These are phyloP conservation scores for Pyropia haitanensis DNA, from an alignment of 23 red algal species.

Conservation along the genomic window DNA sequence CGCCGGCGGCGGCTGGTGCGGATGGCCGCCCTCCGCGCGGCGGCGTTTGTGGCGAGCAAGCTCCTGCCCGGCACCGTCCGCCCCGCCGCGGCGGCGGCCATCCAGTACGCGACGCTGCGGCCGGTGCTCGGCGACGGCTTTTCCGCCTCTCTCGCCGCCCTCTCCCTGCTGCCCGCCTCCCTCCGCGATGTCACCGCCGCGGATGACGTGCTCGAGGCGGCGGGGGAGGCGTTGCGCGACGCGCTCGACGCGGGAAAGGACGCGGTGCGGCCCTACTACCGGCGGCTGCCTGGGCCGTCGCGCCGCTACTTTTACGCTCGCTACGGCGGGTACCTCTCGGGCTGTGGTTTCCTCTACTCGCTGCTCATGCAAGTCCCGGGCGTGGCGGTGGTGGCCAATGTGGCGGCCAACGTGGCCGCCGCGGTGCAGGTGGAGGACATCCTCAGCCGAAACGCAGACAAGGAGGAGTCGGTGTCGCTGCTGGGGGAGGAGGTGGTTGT, in stretches of 20 bases:
- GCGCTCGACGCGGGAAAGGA: conserved; percentile 42
- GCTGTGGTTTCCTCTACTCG: conserved; percentile 56
- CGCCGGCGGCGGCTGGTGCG: conserved; percentile 26
- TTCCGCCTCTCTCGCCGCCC: conserved; percentile 25
- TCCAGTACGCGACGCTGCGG: conserved; percentile 43
- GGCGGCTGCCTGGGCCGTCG: conserved; percentile 20
- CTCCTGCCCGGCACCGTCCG: conserved; percentile 35
- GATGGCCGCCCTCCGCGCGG: conserved; percentile 29
- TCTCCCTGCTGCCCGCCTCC: conserved; percentile 32
- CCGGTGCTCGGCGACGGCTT: conserved; percentile 44
- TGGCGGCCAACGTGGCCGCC: conserved; percentile 48
- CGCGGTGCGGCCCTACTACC: conserved; percentile 15
- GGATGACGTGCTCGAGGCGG: conserved; percentile 50
- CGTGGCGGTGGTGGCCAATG: conserved; percentile 36
- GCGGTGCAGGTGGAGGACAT: conserved; percentile 44
- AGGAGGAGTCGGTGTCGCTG: conserved; percentile 27
- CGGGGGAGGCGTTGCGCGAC: conserved; percentile 44
- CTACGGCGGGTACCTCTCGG: conserved; percentile 51
- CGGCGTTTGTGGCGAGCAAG: conserved; percentile 11
- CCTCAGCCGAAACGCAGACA: conserved; percentile 27
- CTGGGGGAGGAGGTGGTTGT: conserved; percentile 32
- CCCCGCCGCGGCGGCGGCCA: conserved; percentile 29
- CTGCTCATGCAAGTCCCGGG: conserved; percentile 35
- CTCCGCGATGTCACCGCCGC: conserved; percentile 24
- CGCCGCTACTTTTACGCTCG: conserved; percentile 30